Conservation (phyloP, 345 rosid species). For the Reutealis trisperma region DNA sequence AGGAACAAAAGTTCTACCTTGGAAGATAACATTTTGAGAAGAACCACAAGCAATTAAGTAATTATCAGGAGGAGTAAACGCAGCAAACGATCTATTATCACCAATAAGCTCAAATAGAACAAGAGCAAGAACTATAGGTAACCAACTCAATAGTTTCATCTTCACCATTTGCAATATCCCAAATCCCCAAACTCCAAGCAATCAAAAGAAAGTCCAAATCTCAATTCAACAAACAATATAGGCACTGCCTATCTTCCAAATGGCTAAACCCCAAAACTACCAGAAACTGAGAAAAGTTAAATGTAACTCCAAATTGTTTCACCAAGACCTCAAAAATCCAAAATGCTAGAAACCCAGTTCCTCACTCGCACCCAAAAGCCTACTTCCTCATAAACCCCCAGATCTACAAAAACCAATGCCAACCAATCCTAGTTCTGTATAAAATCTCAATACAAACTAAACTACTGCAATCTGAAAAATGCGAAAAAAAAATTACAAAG, state of each 20-base stretch:
- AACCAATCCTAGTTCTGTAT: background rate
- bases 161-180: constrained; percentile 35
- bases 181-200: constrained; percentile 23
- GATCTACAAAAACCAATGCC: constrained; percentile 36
- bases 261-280: background rate
- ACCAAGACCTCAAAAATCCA: constrained; percentile 18
- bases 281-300: background rate
- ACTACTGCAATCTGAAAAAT: background rate
- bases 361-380: constrained; percentile 16
- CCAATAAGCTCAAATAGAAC: constrained; percentile 44
- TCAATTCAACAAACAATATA: constrained; percentile 15
- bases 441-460: background rate
- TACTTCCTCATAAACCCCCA: constrained; percentile 16
- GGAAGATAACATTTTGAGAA: constrained; percentile 60
- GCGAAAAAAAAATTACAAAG: constrained; percentile 12
- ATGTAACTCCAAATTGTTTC: background rate
- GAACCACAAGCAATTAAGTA: constrained; percentile 90
- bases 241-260: constrained; percentile 7
- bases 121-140: constrained; percentile 32
- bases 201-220: constrained; percentile 7
- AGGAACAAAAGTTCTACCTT: constrained; percentile 78
- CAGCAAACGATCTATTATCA: constrained; percentile 39
- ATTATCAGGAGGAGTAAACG: constrained; percentile 67
- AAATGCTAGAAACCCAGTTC: constrained; percentile 7
- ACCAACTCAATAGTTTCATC: constrained; percentile 47